Percentiles rank a stretch among this genome's conserved stretches.
These are phyloP conservation scores for Paramecium tetraurelia DNA, from an alignment of 73 alveolate species.

Conservation along the genomic window DNA sequence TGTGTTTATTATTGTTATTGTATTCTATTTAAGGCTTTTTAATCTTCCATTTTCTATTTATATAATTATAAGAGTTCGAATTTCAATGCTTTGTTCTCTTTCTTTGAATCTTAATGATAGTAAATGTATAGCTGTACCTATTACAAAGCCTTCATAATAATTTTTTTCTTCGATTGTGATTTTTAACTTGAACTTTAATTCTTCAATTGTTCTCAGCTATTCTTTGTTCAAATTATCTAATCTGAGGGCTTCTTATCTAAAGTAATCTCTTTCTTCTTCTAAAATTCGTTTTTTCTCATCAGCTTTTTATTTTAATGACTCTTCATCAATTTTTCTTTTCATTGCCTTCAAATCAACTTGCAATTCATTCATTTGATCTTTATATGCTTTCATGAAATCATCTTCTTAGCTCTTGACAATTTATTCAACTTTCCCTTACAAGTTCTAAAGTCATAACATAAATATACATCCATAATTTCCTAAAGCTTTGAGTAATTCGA, in stretches of 20 bases:
- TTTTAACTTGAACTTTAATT: conserved; percentile 50
- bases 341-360: conserved; percentile 58
- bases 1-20: background rate
- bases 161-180: conserved; percentile 56
- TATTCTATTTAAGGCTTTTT: background rate
- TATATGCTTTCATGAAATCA: conserved; percentile 33
- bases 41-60: conserved; percentile 45
- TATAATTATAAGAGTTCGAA: conserved; percentile 47
- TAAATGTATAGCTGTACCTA: background rate
- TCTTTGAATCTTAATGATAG: conserved; percentile 14
- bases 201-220: conserved; percentile 61
- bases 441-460: background rate
- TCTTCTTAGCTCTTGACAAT: conserved; percentile 18
- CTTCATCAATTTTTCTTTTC: conserved; percentile 69
- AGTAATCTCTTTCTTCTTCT: conserved; percentile 68
- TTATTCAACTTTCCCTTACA: background rate
- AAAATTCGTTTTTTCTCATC: conserved; percentile 61
- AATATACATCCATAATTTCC: background rate
- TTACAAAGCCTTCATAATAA: conserved; percentile 64
- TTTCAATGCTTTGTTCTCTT: conserved; percentile 60
- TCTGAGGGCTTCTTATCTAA: conserved; percentile 66
- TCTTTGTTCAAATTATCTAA: conserved; percentile 67
- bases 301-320: conserved; percentile 57
- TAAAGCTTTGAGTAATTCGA: background rate
- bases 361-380: conserved; percentile 57